Base-by-base conservation (phyloP, 768 basidiomycete genomes). In the Rhizopogon vinicolor region DNA sequence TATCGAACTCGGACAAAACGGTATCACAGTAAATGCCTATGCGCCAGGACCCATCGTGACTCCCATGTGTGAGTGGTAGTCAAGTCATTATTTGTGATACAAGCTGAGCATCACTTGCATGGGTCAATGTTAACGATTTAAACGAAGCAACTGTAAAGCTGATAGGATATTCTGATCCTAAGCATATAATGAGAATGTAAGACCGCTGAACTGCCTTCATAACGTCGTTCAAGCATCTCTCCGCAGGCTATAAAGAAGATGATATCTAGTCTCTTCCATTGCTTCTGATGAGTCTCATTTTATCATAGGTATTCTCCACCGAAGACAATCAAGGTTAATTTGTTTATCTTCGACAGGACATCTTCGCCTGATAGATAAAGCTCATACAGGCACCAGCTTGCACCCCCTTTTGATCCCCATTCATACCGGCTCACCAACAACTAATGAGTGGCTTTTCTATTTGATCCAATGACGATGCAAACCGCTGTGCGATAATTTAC, bases 211-310 rank as follows among this genome's bases (percentile, higher is more conserved):
- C 29, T 48, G 3, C 19, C 19, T 18, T 48, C 31, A 22, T 3
- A 18, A 35, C 2, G 13, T 35, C 18, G 10, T 19, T 35, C 31
- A 35, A 48, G 19, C 33, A 9, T 35, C 4, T 14, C 31, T 48
- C 10, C 12, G 9, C 18, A 56, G 55, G 3, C 37, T 28, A 51
- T 40, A 31, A 52, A 59, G 46, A 53, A 45, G 57, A 59, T 22
- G 68, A 69, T 29, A 60, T 69, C 49, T 69, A 3, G 67, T 68
- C 12, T 64, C 67, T 14, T 69, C 63, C 45, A 40, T 69, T 41
- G 65, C 63, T 1, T 68, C 67, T 2, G 57, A 63, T 44, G 67
- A 68, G 44, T 57, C 65, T 2, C 56, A 54, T 46, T 69, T 67
- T 48, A 64, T 69, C 44, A 69, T 67, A 14, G 68, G 67, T 63